Conservation (phyloP, 1,139 yeast species). For the Hyphopichia pseudoburtonii region DNA sequence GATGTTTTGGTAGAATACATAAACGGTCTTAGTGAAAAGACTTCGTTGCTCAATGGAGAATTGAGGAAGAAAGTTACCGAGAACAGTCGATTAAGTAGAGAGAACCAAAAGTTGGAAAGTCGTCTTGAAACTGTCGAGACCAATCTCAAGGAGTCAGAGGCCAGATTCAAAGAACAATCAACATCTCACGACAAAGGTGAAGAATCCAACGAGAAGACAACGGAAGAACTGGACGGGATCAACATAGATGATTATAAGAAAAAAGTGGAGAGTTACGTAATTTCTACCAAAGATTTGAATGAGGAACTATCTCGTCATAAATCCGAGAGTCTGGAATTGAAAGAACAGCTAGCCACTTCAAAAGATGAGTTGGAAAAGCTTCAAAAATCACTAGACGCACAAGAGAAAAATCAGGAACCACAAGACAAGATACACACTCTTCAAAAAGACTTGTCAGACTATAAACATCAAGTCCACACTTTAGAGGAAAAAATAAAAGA, state of each 20-base stretch:
- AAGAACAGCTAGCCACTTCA: not conserved
- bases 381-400: not conserved
- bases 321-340: not conserved
- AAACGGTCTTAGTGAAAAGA: slow-evolving; percentile 60
- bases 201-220: not conserved
- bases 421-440: slow-evolving; percentile 1
- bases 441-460: slow-evolving; percentile 2
- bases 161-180: slow-evolving; percentile 2
- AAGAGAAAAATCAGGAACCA: not conserved
- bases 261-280: not conserved
- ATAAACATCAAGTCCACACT: slow-evolving; percentile 1
- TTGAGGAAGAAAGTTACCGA: slow-evolving; percentile 30
- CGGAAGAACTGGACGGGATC: not conserved
- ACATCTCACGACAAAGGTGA: slow-evolving; percentile 2
- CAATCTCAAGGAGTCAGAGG: slow-evolving; percentile 2
- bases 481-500: not conserved
- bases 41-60: slow-evolving; percentile 56
- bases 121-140: slow-evolving; percentile 3
- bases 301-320: not conserved
- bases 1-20: slow-evolving; percentile 70
- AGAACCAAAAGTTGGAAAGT: slow-evolving; percentile 12
- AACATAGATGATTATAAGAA: slow-evolving; percentile 1
- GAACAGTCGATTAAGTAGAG: slow-evolving; percentile 31
- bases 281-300: not conserved
- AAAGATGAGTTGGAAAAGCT: slow-evolving; percentile 4